Percentiles rank a stretch among this genome's conserved stretches.
phyloP scores from a whole-genome alignment of 1,284 basidiomycete genomes.

The Rhodotorula sp. region DNA sequence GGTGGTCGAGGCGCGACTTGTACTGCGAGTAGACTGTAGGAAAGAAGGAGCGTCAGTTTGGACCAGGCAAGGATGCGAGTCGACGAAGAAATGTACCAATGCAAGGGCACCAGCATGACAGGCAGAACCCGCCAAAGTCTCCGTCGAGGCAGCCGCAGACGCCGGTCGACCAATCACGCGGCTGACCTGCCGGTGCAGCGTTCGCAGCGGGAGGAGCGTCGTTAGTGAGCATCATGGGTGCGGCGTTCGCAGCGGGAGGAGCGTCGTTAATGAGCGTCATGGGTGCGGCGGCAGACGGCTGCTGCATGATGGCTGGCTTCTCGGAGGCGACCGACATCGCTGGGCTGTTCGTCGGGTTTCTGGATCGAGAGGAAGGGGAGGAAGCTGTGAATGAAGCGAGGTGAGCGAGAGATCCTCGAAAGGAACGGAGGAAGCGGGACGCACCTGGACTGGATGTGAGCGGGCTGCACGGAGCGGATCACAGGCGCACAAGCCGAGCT shows the following conservation, averaged over 20 bases:
- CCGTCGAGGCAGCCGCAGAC: constrained; percentile 8
- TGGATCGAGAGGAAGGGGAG: no score
- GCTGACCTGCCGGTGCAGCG: background rate
- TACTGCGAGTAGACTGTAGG: background rate
- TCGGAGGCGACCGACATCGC: no score
- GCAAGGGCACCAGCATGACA: constrained; percentile 23
- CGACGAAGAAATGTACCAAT: background rate
- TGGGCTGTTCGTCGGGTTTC: no score
- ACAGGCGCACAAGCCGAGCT: background rate
- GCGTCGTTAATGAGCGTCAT: background rate
- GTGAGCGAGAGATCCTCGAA: background rate
- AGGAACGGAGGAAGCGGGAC: background rate
- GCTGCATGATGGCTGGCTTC: background rate
- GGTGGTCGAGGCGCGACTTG: constrained; percentile 17
- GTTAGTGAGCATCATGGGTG: background rate
- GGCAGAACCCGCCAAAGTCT: constrained; percentile 14
- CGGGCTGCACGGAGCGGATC: background rate
- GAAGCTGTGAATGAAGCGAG: background rate
- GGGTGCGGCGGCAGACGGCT: background rate
- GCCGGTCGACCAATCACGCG: constrained; percentile 3
- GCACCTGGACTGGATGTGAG: no score
- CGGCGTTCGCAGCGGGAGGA: background rate
- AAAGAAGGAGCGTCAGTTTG: background rate
- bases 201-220: background rate
- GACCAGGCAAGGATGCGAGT: background rate